phyloP scores from a whole-genome alignment of 495 filamentous ascomycete species.

The Pyrenula aspistea region DNA sequence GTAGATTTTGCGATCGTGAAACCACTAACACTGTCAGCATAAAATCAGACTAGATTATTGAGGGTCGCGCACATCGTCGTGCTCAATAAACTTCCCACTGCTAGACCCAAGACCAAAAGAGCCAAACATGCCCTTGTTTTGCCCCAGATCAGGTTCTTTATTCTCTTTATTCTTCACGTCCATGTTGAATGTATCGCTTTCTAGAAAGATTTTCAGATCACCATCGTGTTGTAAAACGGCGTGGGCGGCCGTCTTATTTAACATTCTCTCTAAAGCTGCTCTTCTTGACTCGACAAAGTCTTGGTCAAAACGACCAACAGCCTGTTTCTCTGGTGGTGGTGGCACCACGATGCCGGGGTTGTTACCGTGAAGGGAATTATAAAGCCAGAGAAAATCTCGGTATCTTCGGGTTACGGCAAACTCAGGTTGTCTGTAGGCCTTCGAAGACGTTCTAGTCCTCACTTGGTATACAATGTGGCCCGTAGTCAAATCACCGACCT shows the following conservation, averaged over 20 bases:
- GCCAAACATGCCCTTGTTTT: conserved; percentile 88
- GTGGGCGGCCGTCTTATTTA: conserved; percentile 88
- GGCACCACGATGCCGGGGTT: conserved; percentile 93
- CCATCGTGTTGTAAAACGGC: conserved; percentile 85
- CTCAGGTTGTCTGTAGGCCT: conserved; percentile 81
- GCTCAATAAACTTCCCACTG: conserved; percentile 84
- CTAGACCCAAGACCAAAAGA: conserved; percentile 65
- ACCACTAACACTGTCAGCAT: conserved; percentile 52
- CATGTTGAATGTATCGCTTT: conserved; percentile 88
- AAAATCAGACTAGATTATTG: conserved; percentile 1
- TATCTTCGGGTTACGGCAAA: conserved; percentile 89
- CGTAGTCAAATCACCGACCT: conserved; percentile 91
- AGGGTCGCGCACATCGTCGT: conserved; percentile 63
- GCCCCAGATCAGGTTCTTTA: conserved; percentile 69
- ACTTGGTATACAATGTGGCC: conserved; percentile 97
- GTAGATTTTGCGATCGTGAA: conserved; percentile 90
- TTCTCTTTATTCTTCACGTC: conserved; percentile 98
- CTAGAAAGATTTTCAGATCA: conserved; percentile 90
- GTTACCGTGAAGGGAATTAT: conserved; percentile 82
- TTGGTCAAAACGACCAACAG: conserved; percentile 87
- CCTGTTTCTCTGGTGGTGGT: conserved; percentile 95
- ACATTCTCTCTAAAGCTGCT: conserved; percentile 86
- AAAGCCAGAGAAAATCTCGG: conserved; percentile 95
- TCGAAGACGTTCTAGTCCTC: conserved; percentile 90
- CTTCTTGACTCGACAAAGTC: conserved; percentile 92